Base-by-base conservation (phyloP, 163 green algal species). In the Chloroidium sp. region DNA sequence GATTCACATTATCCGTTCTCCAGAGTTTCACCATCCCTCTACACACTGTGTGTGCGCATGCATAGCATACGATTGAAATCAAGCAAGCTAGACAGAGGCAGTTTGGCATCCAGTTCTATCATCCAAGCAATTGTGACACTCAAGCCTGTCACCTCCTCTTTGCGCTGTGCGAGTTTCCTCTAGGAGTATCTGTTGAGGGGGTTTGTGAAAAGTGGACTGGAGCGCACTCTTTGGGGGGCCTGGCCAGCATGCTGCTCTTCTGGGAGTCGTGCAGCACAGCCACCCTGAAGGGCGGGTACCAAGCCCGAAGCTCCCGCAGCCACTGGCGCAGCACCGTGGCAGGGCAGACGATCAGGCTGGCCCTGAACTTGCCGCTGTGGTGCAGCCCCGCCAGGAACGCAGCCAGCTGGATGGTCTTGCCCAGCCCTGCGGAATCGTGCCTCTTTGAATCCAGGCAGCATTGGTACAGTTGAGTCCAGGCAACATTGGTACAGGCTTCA, bases 261-360 rank as follows among this genome's bases (percentile, higher is more conserved):
- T 64, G 58, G 6, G 67, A 77, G 59, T 92, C 86, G 85, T 96
- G 91, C 80, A 97, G 84, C 13, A 97, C 88, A 14, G 85, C 84
- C 3, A 95, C 89, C 0, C 87, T 78, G 74, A 98, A 91, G 0
- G 75, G 80, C 61, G 95, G 95, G 79, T 93, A 92, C 94, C 94
- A 98, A 0, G 75, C 77, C 13, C 89, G 84, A 76, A 98, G 84
- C 90, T 99, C 96, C 0, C 93, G 81, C 84, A 97, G 86, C 96
- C 96, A 99, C 90, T 99, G 96, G 1, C 91, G 88, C 82, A 99
- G 85, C 77, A 99, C 89, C 1, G 96, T 99, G 58, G 95, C 94
- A 36, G 96, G 96, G 81, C 91, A 96, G 2, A 99, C 91, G 59
- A 99, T 82, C 1, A 99, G 83, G 10, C 83, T 90, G 61, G 96